Evolutionary conservation across 2,329 filamentous ascomycete genomes (phyloP).

Genomic region (Aureobasidium sp.): DNA sequence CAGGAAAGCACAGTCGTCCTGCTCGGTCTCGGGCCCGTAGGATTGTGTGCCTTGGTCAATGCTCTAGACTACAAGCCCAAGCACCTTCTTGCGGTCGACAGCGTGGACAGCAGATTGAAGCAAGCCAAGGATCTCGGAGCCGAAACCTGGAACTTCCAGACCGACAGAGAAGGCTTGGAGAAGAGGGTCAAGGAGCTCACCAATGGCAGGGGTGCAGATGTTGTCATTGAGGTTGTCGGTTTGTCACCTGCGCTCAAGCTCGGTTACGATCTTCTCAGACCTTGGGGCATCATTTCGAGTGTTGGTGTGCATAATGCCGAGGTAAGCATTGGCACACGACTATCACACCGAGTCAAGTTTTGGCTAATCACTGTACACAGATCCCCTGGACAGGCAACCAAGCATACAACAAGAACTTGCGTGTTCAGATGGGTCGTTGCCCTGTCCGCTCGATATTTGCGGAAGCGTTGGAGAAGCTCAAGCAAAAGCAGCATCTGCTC

Average conservation of each 20-base stretch:
- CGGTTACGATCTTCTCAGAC: conserved; percentile 43
- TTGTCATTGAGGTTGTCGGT: conserved; percentile 57
- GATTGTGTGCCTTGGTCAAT: conserved; percentile 74
- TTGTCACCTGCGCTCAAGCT: conserved; percentile 42
- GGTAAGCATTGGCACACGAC: conserved; percentile 21
- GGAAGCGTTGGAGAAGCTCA: conserved; percentile 39
- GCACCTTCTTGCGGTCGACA: conserved; percentile 69
- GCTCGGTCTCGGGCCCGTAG: conserved; percentile 74
- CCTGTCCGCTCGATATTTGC: conserved; percentile 46
- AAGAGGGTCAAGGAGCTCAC: conserved; percentile 67
- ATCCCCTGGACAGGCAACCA: conserved; percentile 44
- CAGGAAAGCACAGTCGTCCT: conserved; percentile 66
- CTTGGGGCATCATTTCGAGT: conserved; percentile 42
- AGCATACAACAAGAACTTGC: conserved; percentile 45
- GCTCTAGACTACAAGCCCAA: conserved; percentile 69
- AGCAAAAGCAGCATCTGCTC: conserved; percentile 44
- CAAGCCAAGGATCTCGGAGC: conserved; percentile 56
- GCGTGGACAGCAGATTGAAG: conserved; percentile 50
- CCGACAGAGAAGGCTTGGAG: conserved; percentile 57
- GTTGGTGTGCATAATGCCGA: conserved; percentile 45
- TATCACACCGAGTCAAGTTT: neutral
- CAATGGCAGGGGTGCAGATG: conserved; percentile 74
- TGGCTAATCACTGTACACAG: conserved; percentile 9
- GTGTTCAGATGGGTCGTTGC: conserved; percentile 45
- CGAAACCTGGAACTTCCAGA: conserved; percentile 73